These are phyloP conservation scores for Tricholoma bakamatsutake DNA, from an alignment of 768 basidiomycete genomes.

Conservation along the genomic window DNA sequence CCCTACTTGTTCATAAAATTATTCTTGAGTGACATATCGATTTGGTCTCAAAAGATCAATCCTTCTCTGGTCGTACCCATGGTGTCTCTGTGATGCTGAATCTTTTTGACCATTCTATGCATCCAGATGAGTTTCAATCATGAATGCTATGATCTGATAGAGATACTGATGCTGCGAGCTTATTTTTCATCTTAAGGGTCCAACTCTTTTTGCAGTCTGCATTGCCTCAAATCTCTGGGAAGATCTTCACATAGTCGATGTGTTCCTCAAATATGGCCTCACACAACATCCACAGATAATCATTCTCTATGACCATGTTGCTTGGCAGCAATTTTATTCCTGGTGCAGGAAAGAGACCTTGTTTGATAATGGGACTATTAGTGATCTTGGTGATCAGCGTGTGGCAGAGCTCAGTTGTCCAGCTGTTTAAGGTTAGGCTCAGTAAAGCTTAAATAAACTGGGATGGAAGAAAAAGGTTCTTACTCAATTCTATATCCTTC, in stretches of 20 bases:
- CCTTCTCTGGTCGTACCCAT: constrained; percentile 14
- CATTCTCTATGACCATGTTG: neutral
- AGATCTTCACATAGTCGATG: neutral
- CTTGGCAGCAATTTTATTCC: neutral
- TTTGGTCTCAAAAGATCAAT: constrained; percentile 7
- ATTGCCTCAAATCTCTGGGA: neutral
- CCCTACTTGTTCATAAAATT: constrained; percentile 8
- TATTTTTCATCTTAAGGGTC: neutral
- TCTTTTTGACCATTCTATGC: neutral
- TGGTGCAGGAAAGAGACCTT: neutral
- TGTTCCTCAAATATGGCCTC: neutral
- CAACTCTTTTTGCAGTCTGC: neutral
- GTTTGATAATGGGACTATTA: neutral
- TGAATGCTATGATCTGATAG: neutral
- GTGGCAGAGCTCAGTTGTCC: neutral
- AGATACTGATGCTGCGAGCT: neutral
- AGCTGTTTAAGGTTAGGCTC: neutral
- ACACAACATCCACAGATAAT: neutral
- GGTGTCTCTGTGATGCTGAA: neutral
- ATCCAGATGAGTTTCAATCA: neutral
- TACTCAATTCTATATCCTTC: neutral
- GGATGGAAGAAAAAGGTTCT: neutral
- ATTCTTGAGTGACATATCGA: constrained; percentile 9
- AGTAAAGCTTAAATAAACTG: neutral
- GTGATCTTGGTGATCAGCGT: neutral